phyloP scores from a whole-genome alignment of 2,329 filamentous ascomycete species.

The Corniculantispora saksenae region DNA sequence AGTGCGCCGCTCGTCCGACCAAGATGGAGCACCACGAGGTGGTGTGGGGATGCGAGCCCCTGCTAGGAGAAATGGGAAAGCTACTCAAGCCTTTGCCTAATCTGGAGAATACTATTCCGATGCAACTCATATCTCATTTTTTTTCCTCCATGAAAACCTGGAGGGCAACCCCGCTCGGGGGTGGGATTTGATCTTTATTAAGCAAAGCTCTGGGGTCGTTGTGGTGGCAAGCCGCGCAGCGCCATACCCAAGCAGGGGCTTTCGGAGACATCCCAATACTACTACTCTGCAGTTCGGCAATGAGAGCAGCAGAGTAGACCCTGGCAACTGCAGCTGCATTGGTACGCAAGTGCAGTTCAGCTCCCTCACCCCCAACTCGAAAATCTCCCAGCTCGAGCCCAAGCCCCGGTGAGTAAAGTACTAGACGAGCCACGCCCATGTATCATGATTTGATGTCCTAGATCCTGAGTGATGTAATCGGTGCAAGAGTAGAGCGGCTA shows the following conservation, averaged over 20 bases:
- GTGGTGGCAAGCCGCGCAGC: too few relatives aligned
- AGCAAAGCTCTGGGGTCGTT: neutral
- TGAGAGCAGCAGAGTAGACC: too few relatives aligned
- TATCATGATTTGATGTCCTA: slow-evolving; percentile 10
- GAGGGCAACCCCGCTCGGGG: neutral
- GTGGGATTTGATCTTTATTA: neutral
- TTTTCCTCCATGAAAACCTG: neutral
- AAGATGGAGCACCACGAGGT: neutral
- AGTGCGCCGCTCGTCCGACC: slow-evolving; percentile 6
- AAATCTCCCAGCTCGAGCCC: neutral
- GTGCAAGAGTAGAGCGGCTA: neutral
- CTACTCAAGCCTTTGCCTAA: neutral
- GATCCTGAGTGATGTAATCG: slow-evolving; percentile 14
- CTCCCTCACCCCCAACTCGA: neutral
- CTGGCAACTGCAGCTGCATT: too few relatives aligned
- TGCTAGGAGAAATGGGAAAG: neutral
- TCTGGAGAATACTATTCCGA: neutral
- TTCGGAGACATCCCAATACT: too few relatives aligned
- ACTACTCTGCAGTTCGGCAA: too few relatives aligned
- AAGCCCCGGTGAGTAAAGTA: neutral
- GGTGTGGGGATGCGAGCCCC: neutral
- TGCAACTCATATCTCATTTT: neutral
- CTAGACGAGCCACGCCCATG: slow-evolving; percentile 3
- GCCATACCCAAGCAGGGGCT: too few relatives aligned
- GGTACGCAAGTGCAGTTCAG: neutral